Evolutionary conservation across 306 rosid species (phyloP), one percentile per base, ranked within the genome.

Genomic region (Dryas alaskensis): DNA sequence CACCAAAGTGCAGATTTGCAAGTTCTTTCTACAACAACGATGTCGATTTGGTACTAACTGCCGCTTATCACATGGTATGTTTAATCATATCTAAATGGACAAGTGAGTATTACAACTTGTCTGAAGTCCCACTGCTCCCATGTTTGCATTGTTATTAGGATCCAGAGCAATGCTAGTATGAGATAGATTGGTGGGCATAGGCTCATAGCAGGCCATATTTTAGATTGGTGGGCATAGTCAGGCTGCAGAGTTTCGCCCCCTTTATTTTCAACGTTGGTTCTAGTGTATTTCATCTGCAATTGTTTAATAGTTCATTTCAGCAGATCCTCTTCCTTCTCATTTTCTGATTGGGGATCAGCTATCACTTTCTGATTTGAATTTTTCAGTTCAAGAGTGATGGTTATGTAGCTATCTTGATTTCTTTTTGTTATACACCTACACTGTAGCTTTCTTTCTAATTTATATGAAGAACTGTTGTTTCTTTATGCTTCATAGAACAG

Each of bases 1-100:
- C 88, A 80, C 88, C 87, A n/a, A 79, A 87, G 83, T 91, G 98
- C 97, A 94, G 98, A 89, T 91, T 69, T 94, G 97, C 98, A 88
- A 89, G 90, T 94, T 94, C 88, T 94, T 89, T 87, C 87, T 84
- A 72, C 94, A 91, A 81, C 95, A 88, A 81, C 81, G 98, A 72
- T 94, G 97, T 85, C 92, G 97, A 66, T 94, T 91, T 86, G 96
- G 95, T 81, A 69, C 83, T 80, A 86, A 80, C 81, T 94, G 98
- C 85, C 97, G 98, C 82, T 86, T 81, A 82, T 94, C 97, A 66
- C 98, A 91, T 88, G 98, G 98, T 94, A 94, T 85, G 90, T 88
- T 71, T 72, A 70, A 48, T 65, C 67, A 25, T 72, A 78, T 80
- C 70, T 71, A 76, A 60, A 58, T 76, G 69, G 79, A 81, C 67